Conservation (phyloP, 257 asterid species). For the Rhazya stricta region DNA sequence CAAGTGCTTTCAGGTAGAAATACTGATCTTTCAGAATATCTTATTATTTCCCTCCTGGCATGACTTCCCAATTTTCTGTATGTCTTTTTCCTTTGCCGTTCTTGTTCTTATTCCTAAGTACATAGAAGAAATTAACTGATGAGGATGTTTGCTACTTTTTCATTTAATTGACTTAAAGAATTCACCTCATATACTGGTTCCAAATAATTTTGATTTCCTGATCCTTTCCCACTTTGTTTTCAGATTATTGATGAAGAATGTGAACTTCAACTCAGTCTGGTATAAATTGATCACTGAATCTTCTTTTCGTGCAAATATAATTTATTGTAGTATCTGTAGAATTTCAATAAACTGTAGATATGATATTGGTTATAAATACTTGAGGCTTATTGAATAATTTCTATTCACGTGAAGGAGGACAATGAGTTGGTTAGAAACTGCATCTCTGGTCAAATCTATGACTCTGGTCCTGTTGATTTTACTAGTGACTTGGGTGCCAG, state of each 20-base stretch:
- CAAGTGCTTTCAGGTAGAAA: slow-evolving; percentile 75
- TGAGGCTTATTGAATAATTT: slow-evolving; percentile 12
- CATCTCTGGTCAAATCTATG: slow-evolving; percentile 84
- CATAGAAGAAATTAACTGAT: background rate
- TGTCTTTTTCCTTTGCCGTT: background rate
- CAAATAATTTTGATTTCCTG: background rate
- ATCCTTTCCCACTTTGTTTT: background rate
- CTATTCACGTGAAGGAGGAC: slow-evolving; percentile 60
- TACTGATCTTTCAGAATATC: background rate
- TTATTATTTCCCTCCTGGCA: background rate
- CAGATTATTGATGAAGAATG: slow-evolving; percentile 80
- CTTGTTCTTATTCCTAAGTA: background rate
- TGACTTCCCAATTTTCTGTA: background rate
- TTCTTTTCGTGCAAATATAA: slow-evolving; percentile 8
- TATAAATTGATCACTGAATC: slow-evolving; percentile 26
- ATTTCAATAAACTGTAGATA: background rate
- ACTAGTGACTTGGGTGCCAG: slow-evolving; percentile 66
- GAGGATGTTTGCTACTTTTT: background rate
- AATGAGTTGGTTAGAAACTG: slow-evolving; percentile 59
- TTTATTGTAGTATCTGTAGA: background rate
- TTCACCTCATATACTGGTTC: background rate
- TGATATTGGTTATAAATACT: background rate
- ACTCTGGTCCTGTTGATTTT: slow-evolving; percentile 84
- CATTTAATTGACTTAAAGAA: background rate
- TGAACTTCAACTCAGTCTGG: slow-evolving; percentile 72